A percentile compares a stretch with the other conserved stretches of the same genome.
Evolutionary conservation across 176 grass and related monocot species (phyloP).

Genomic region (Rhynchospora breviuscula): DNA sequence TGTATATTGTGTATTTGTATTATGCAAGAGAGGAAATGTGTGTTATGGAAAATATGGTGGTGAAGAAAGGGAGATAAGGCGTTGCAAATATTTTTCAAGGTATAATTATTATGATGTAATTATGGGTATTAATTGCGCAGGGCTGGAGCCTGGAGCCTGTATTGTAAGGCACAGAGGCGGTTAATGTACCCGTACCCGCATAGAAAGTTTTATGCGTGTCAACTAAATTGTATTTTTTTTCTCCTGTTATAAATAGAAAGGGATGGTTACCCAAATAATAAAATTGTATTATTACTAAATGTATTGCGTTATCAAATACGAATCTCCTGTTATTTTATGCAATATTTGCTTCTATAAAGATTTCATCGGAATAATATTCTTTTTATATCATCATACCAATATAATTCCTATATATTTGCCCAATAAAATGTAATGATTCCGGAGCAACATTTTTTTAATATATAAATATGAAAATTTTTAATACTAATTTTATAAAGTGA

Average conservation of each 20-base stretch:
- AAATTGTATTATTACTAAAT: not conserved
- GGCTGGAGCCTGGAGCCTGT: not conserved
- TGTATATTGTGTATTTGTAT: not conserved
- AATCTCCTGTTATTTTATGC: not conserved
- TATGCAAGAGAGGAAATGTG: not conserved
- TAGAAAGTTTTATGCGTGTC: not conserved
- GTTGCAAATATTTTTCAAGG: slow-evolving; percentile 7
- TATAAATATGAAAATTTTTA: too few species aligned
- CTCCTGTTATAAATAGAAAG: not conserved
- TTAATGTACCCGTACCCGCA: not conserved
- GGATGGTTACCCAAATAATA: not conserved
- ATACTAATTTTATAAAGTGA: not conserved
- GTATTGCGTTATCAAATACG: not conserved
- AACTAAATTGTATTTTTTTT: not conserved
- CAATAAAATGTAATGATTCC: not conserved
- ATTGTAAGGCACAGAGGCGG: not conserved
- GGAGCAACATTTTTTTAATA: too few species aligned
- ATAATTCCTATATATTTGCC: not conserved
- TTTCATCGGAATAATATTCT: not conserved
- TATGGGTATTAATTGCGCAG: slow-evolving; percentile 23
- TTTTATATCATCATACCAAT: too few species aligned
- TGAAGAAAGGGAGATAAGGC: slow-evolving; percentile 16
- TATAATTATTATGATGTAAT: slow-evolving; percentile 21
- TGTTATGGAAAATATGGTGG: slow-evolving; percentile 16
- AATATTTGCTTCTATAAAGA: not conserved